Conservation (phyloP, 2,329 filamentous ascomycete species). For the Cercospora zeae-maydis region DNA sequence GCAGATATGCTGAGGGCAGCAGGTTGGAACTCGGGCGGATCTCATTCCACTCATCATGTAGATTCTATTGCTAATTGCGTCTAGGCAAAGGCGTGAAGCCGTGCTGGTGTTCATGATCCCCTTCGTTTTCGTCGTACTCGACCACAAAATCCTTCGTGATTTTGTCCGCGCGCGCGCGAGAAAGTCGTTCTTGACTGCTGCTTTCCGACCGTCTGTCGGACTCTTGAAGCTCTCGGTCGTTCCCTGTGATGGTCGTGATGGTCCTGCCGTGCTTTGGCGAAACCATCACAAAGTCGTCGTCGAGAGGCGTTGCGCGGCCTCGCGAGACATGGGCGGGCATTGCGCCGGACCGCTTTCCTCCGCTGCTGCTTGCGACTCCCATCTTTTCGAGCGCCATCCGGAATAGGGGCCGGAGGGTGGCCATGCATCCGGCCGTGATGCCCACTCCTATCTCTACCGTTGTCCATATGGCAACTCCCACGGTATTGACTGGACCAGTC, state of each 20-base stretch:
- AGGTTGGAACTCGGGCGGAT: background rate
- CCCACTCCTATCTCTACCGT: slow-evolving; percentile 37
- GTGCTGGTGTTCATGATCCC: slow-evolving; percentile 9
- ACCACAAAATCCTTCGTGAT: slow-evolving; percentile 23
- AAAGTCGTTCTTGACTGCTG: slow-evolving; percentile 22
- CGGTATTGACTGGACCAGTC: slow-evolving; percentile 37
- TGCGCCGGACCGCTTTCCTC: slow-evolving; percentile 3
- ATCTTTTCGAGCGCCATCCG: slow-evolving; percentile 27
- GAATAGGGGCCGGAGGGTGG: slow-evolving; percentile 50
- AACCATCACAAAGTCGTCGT: slow-evolving; percentile 20
- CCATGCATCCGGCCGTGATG: slow-evolving; percentile 45
- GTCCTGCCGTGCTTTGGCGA: slow-evolving; percentile 19
- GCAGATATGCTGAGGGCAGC: no score
- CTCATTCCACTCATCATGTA: background rate
- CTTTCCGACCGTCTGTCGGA: slow-evolving; percentile 14
- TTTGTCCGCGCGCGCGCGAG: slow-evolving; percentile 9
- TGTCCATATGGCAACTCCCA: slow-evolving; percentile 39
- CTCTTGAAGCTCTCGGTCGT: slow-evolving; percentile 8
- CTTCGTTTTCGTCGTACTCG: slow-evolving; percentile 26
- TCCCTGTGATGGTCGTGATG: slow-evolving; percentile 23
- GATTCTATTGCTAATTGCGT: slow-evolving; percentile 4
- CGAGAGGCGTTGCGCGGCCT: slow-evolving; percentile 2
- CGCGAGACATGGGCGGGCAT: slow-evolving; percentile 5
- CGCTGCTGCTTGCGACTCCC: slow-evolving; percentile 18
- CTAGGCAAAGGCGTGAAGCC: slow-evolving; percentile 13